phyloP scores from a whole-genome alignment of 306 rosid species.

The Carpinus viminea region DNA sequence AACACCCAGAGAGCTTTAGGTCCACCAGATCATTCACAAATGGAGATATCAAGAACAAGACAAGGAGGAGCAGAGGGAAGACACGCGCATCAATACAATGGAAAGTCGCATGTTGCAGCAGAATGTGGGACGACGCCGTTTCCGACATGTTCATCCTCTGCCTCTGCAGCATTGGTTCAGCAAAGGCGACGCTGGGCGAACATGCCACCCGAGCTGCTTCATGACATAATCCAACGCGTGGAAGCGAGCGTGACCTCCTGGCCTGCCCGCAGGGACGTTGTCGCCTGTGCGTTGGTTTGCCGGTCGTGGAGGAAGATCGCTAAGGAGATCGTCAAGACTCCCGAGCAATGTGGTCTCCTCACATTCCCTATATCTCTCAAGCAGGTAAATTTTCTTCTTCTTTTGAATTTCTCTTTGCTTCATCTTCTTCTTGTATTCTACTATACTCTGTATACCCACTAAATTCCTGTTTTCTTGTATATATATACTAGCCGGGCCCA shows the following conservation, averaged over 20 bases:
- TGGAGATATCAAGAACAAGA: conserved; percentile 44
- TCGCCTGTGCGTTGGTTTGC: conserved; percentile 92
- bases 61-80: conserved; percentile 40
- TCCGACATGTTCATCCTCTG: conserved; percentile 12
- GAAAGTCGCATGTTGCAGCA: conserved; percentile 79
- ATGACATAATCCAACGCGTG: conserved; percentile 82
- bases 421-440: conserved; percentile 2
- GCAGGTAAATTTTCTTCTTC: conserved; percentile 52
- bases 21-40: no score
- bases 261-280: conserved; percentile 79
- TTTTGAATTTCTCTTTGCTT: conserved; percentile 4
- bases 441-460: neutral
- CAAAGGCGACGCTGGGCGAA: conserved; percentile 67
- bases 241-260: conserved; percentile 75
- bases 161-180: conserved; percentile 10
- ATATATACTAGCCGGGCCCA: conserved; percentile 66
- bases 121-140: conserved; percentile 41
- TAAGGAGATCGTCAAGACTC: conserved; percentile 73
- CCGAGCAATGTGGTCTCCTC: conserved; percentile 74
- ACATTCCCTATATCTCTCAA: conserved; percentile 89
- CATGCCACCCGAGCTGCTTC: conserved; percentile 79
- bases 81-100: conserved; percentile 35
- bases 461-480: no score
- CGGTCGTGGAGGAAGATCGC: conserved; percentile 79
- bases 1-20: no score